Evolutionary conservation across 2,329 filamentous ascomycete genomes (phyloP), one percentile per base, ranked within the genome.

Genomic region (Zymoseptoria pseudotritici): DNA sequence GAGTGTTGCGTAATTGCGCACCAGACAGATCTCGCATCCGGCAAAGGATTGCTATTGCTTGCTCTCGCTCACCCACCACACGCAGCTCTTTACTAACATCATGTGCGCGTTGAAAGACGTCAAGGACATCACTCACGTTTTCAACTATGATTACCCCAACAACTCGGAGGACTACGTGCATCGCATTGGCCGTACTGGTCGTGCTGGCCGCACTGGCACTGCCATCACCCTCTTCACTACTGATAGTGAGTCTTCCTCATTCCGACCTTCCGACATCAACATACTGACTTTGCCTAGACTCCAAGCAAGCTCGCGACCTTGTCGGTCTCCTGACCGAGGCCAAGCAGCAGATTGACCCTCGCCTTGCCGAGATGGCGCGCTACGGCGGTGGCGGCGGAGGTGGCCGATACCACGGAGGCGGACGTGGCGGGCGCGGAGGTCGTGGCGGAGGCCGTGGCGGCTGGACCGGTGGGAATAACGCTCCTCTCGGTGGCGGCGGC

Each of bases 121-220:
- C 83, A 93, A 92, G 82, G 96, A 99, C 85, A 99, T 99, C 82
- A 97, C 94, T 80, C 94, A 99, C 82, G 94, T 99, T 80, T 85
- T 99, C 81, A 97, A 97, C 87, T 97, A 97, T 90, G 94, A 97
- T 78, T 97, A 97, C 80, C 93, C 93, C 77, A 97, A 97, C 83
- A 97, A 87, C 76, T 86, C 84, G 71, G 84, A 87, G 76, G 84
- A 87, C 72, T 87, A 87, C 71, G 82, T 87, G 74, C 84, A 87
- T 75, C 84, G 84, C 73, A 86, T 86, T 74, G 84, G 84, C 73
- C 83, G 84, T 78, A 87, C 84, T 73, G 84, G 81, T 78, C 84
- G 84, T 82, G 84, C 84, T 74, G 94, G 94, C 80, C 88, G 88
- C 72, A 90, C 88, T 67, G 94, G 94, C 80, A 97, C 92, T 71